Base-by-base conservation (phyloP, 73 alveolate genomes). In the Stentor roeselii region DNA sequence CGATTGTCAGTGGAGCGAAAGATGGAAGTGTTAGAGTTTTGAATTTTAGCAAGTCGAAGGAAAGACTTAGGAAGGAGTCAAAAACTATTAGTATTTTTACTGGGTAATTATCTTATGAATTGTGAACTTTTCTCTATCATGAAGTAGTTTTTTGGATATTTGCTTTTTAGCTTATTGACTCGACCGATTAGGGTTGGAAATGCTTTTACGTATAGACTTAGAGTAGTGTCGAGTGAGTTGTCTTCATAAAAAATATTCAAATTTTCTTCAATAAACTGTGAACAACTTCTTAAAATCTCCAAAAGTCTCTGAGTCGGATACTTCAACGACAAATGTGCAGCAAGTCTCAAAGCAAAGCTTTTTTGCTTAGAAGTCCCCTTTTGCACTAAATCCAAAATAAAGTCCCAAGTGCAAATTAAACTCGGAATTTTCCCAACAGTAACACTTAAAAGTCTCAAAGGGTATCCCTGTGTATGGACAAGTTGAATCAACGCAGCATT, bases 191-290 rank as follows among this genome's bases (percentile, higher is more conserved):
- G 42, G 1, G n/a, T 21, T 30, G 80, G 80, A 34, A 67, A 67
- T 21, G 80, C 80, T 32, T 67, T 67, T 40, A 67, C n/a, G 34
- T 21, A 67, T 67, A 67, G 34, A 21, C 34, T 40, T 40, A 67
- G 37, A n/a, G 37, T 67, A 21, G 37, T 27, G 41, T 67, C 80
- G 0, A 67, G 41, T 21, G n/a, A 21, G 21, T 15, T 15, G 41
- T 67, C 80, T 2, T 67, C 80, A 21, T 36, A 67, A 67, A 67
- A 67, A 30, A 21, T 14, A n/a, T 67, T 21, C 80, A 67, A 67
- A 67, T 67, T 67, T 36, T 67, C 80, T 32, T 67, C 80, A 30
- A 67, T 67, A 67, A 67, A 67, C 80, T 67, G 80, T 27, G 34
- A 27, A 32, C 80, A 67, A 21, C 21, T 21, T 67, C 80, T 67